Percentiles rank a stretch among this genome's conserved stretches.
These are phyloP conservation scores for Boletus tomentosulus DNA, from an alignment of 768 basidiomycete species.

Conservation along the genomic window DNA sequence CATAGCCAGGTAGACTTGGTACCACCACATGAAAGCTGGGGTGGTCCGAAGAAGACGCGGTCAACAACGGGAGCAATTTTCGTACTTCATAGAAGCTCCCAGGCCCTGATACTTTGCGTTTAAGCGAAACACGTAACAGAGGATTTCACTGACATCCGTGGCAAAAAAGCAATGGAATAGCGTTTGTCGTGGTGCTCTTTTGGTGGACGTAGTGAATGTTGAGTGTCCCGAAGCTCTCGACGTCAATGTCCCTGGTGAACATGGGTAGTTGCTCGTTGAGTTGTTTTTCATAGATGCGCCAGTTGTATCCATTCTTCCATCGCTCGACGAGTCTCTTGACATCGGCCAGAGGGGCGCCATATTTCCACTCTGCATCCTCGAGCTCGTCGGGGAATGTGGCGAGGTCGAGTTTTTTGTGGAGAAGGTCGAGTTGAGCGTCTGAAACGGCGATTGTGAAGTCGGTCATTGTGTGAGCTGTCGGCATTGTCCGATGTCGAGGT, in stretches of 20 bases:
- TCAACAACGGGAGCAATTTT: constrained; percentile 54
- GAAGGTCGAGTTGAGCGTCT: constrained; percentile 36
- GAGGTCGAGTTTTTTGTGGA: constrained; percentile 46
- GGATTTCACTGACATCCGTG: constrained; percentile 47
- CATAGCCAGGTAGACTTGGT: constrained; percentile 54
- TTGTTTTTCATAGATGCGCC: constrained; percentile 47
- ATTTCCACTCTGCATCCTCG: constrained; percentile 45
- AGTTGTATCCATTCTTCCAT: constrained; percentile 55
- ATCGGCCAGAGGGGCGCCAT: constrained; percentile 48
- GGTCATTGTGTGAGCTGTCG: too few relatives aligned
- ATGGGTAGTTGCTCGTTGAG: constrained; percentile 53
- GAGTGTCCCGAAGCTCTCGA: constrained; percentile 44
- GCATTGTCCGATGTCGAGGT: too few relatives aligned
- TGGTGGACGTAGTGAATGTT: constrained; percentile 60
- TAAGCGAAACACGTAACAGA: not conserved
- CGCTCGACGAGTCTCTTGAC: constrained; percentile 43
- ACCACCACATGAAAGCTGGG: constrained; percentile 65
- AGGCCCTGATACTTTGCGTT: constrained; percentile 44
- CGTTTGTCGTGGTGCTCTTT: constrained; percentile 39
- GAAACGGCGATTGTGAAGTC: constrained; percentile 50
- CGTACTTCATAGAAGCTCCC: constrained; percentile 54
- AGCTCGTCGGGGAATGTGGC: constrained; percentile 56
- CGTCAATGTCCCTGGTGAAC: constrained; percentile 48
- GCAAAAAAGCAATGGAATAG: constrained; percentile 57
- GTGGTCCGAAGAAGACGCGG: constrained; percentile 34